Evolutionary conservation across 768 basidiomycete genomes (phyloP).

Genomic region (Stropharia rugosoannulata): DNA sequence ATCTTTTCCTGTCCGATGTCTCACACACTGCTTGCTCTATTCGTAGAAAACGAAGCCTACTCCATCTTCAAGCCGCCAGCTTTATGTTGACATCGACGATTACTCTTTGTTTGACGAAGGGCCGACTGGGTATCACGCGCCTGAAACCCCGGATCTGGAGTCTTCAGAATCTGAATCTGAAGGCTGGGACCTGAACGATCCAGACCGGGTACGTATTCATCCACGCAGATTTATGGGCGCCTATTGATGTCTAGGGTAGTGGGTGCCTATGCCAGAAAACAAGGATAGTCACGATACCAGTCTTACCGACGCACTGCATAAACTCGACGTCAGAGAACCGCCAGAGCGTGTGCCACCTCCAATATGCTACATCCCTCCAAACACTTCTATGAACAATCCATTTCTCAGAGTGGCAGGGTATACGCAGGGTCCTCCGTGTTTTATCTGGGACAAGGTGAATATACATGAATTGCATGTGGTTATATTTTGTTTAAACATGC

Average conservation of each 20-base stretch:
- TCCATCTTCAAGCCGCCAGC: not conserved
- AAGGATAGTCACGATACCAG: conserved; percentile 7
- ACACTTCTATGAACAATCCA: conserved; percentile 12
- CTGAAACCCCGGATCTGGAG: not conserved
- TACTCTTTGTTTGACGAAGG: not conserved
- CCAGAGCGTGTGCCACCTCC: not conserved
- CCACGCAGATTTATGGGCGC: not conserved
- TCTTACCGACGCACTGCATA: not conserved
- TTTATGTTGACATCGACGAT: not conserved
- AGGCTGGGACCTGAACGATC: conserved; percentile 23
- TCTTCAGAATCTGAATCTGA: conserved; percentile 16
- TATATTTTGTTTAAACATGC: not conserved
- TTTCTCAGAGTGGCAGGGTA: not conserved
- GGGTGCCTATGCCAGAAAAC: conserved; percentile 16
- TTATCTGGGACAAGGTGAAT: conserved; percentile 19
- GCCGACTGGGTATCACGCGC: no score
- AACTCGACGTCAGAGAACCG: conserved; percentile 6
- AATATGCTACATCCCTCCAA: not conserved
- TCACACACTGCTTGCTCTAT: not conserved
- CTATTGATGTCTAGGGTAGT: conserved; percentile 7
- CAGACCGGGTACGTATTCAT: conserved; percentile 15
- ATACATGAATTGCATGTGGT: not conserved
- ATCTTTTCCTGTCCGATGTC: not conserved
- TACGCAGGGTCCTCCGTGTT: not conserved
- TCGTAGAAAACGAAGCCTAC: not conserved